phyloP scores from a whole-genome alignment of 148 eudicot genomes.

The Rhododendron kiyosumense region DNA sequence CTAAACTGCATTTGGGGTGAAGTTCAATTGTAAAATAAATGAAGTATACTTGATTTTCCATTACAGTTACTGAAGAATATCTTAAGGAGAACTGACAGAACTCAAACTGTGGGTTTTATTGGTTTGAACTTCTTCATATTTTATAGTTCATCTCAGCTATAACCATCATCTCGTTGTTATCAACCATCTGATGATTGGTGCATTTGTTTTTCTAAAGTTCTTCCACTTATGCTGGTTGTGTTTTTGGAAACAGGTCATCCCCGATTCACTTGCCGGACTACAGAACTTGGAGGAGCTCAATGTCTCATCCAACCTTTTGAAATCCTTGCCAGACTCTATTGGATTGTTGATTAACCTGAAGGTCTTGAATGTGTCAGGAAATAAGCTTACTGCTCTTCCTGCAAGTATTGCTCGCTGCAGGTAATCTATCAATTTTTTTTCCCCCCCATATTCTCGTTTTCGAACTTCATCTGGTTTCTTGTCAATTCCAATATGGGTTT shows the following conservation, averaged over 20 bases:
- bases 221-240: neutral
- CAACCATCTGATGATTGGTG: neutral
- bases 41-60: neutral
- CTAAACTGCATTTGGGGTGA: neutral
- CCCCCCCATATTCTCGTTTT: neutral
- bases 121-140: no score
- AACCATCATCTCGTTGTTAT: no score
- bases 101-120: neutral
- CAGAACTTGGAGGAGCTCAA: slow-evolving; percentile 37
- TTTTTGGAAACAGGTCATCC: slow-evolving; percentile 25
- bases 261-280: slow-evolving; percentile 39
- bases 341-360: slow-evolving; percentile 41
- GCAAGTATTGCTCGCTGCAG: slow-evolving; percentile 46
- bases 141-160: no score
- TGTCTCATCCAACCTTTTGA: slow-evolving; percentile 37
- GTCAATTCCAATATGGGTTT: neutral
- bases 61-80: neutral
- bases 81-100: neutral
- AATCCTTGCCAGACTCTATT: slow-evolving; percentile 42
- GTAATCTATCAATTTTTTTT: slow-evolving; percentile 13
- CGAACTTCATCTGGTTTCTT: neutral
- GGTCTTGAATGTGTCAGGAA: slow-evolving; percentile 37
- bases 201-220: neutral
- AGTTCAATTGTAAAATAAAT: neutral
- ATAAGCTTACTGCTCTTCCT: slow-evolving; percentile 37